Evolutionary conservation across 2,329 filamentous ascomycete species (phyloP).

Genomic region (Trichoderma semiorbis): DNA sequence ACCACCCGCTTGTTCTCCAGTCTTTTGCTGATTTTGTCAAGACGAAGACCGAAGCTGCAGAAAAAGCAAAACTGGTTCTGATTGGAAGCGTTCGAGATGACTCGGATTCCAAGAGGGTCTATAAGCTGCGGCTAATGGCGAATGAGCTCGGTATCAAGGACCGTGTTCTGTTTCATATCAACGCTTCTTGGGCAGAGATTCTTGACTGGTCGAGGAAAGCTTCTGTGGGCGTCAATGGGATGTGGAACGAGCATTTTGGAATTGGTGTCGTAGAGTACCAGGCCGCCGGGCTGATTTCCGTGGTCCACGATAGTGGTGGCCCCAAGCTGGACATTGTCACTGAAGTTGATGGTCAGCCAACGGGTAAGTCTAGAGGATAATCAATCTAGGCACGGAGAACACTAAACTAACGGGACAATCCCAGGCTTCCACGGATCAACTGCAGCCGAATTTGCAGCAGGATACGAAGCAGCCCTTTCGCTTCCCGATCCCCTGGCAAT

Average conservation of each 20-base stretch:
- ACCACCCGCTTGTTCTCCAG: slow-evolving; percentile 81
- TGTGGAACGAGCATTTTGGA: slow-evolving; percentile 99
- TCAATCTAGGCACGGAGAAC: background rate
- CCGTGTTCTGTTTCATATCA: slow-evolving; percentile 79
- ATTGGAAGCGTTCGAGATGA: slow-evolving; percentile 91
- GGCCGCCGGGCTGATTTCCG: slow-evolving; percentile 85
- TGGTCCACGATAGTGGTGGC: slow-evolving; percentile 90
- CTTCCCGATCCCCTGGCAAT: slow-evolving; percentile 71
- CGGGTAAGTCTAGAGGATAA: slow-evolving; percentile 52
- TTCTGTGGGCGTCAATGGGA: slow-evolving; percentile 88
- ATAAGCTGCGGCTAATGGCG: slow-evolving; percentile 79
- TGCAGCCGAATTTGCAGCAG: slow-evolving; percentile 72
- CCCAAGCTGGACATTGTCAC: slow-evolving; percentile 92
- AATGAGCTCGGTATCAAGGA: slow-evolving; percentile 85
- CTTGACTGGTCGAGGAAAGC: slow-evolving; percentile 72
- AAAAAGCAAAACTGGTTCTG: slow-evolving; percentile 67
- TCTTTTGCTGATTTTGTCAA: slow-evolving; percentile 77
- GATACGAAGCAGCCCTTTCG: slow-evolving; percentile 72
- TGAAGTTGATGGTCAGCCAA: slow-evolving; percentile 71
- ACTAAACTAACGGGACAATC: background rate
- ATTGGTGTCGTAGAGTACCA: slow-evolving; percentile 99
- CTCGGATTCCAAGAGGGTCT: slow-evolving; percentile 76
- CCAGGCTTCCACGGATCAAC: slow-evolving; percentile 82
- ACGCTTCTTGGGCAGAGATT: slow-evolving; percentile 86
- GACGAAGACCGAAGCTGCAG: slow-evolving; percentile 46